These are phyloP conservation scores for Malassezia obtusa DNA, from an alignment of 1,284 basidiomycete genomes.

Conservation along the genomic window DNA sequence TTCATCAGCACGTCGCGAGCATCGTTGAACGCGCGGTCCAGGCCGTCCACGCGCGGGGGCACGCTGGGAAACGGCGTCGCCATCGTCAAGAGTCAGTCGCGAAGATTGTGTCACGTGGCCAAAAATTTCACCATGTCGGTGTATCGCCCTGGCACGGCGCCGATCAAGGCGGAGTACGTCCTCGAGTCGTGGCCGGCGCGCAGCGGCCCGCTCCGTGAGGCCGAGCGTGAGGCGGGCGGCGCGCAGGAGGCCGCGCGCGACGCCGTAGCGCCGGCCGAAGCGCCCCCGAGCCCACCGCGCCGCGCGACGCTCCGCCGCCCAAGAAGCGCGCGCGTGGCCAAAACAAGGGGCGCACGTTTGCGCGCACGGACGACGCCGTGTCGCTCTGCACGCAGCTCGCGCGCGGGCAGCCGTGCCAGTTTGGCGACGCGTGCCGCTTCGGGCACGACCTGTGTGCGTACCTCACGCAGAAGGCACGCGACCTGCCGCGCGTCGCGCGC, in stretches of 20 bases:
- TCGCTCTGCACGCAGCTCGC: constrained; percentile 8
- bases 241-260: background rate
- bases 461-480: constrained; percentile 10
- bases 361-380: constrained; percentile 9
- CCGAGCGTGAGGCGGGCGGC: background rate
- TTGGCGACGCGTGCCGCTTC: constrained; percentile 14
- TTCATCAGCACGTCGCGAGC: constrained; percentile 35
- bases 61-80: constrained; percentile 39
- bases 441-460: constrained; percentile 15
- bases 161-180: constrained; percentile 14
- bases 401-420: constrained; percentile 5
- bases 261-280: background rate
- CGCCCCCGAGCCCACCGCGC: too few species aligned
- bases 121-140: background rate
- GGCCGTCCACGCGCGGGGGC: constrained; percentile 24
- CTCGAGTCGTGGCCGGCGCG: constrained; percentile 8
- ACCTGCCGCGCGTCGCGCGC: background rate
- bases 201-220: constrained; percentile 2
- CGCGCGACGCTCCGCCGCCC: background rate
- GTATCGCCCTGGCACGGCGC: constrained; percentile 15
- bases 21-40: constrained; percentile 22
- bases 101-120: background rate
- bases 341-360: constrained; percentile 15
- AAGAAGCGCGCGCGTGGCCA: constrained; percentile 16
- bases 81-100: constrained; percentile 20